Conservation (phyloP, 441 rosid species). For the Bruguiera hainesii region DNA sequence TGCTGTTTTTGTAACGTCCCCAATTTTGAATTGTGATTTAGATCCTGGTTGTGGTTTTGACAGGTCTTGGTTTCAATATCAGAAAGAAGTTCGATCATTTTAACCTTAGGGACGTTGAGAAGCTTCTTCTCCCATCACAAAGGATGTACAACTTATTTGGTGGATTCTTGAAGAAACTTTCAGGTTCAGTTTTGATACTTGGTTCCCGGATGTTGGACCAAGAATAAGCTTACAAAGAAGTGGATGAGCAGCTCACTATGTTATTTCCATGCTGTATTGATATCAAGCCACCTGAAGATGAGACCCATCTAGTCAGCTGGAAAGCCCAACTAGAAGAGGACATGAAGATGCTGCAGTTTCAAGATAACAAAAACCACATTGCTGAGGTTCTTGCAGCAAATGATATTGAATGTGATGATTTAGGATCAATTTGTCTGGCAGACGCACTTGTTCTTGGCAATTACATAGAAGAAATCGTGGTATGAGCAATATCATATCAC, state of each 20-base stretch:
- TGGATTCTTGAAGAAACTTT: conserved; percentile 59
- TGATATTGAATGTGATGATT: conserved; percentile 83
- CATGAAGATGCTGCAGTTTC: conserved; percentile 77
- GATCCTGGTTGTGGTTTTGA: conserved; percentile 13
- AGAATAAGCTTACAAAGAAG: conserved; percentile 58
- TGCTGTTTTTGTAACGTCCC: background rate
- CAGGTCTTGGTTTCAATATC: conserved; percentile 75
- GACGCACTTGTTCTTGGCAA: conserved; percentile 71
- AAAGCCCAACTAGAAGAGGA: conserved; percentile 83
- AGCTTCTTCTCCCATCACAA: conserved; percentile 70
- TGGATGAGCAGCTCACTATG: conserved; percentile 58
- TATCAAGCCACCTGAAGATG: conserved; percentile 85
- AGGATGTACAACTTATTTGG: conserved; percentile 61
- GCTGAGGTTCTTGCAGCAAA: conserved; percentile 87
- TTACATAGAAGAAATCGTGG: conserved; percentile 83
- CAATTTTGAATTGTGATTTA: background rate
- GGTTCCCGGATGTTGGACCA: conserved; percentile 76
- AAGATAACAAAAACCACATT: conserved; percentile 91
- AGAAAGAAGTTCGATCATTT: conserved; percentile 52
- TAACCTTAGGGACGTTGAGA: conserved; percentile 78
- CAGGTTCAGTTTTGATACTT: conserved; percentile 72
- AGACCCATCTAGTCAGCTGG: conserved; percentile 74
- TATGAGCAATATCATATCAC: conserved; percentile 87
- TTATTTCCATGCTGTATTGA: conserved; percentile 79
- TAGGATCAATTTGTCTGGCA: conserved; percentile 72